These are phyloP conservation scores for Asterella californica DNA, from an alignment of 225 moss, liverwort and hornwort genomes.

Conservation along the genomic window DNA sequence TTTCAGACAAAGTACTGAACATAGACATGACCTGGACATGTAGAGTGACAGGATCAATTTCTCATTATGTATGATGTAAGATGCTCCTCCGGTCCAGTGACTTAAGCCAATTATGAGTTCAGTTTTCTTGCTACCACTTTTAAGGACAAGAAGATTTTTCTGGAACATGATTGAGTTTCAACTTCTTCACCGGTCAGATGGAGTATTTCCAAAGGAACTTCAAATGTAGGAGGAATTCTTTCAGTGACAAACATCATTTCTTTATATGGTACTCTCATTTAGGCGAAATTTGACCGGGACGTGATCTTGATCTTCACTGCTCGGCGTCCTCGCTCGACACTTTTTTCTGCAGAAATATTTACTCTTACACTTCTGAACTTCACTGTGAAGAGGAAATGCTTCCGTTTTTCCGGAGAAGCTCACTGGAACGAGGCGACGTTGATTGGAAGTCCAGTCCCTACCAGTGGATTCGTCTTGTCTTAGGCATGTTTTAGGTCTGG, in stretches of 20 bases:
- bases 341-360: no score
- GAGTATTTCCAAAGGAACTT: no score
- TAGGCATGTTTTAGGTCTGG: neutral
- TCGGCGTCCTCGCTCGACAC: no score
- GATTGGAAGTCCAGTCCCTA: neutral
- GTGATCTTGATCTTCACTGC: no score
- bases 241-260: no score
- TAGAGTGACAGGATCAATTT: neutral
- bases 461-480: neutral
- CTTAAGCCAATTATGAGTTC: conserved; percentile 7
- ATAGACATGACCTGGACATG: neutral
- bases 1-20: neutral
- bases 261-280: no score
- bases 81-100: neutral
- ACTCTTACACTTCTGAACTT: no score
- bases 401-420: neutral
- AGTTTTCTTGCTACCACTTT: neutral
- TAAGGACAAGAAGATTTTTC: conserved; percentile 1
- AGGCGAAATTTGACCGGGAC: no score
- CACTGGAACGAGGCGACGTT: neutral
- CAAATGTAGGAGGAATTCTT: no score
- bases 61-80: neutral
- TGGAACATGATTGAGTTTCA: neutral
- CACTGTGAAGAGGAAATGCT: no score
- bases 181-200: no score